phyloP scores from a whole-genome alignment of 345 rosid species.

The Acer negundo region DNA sequence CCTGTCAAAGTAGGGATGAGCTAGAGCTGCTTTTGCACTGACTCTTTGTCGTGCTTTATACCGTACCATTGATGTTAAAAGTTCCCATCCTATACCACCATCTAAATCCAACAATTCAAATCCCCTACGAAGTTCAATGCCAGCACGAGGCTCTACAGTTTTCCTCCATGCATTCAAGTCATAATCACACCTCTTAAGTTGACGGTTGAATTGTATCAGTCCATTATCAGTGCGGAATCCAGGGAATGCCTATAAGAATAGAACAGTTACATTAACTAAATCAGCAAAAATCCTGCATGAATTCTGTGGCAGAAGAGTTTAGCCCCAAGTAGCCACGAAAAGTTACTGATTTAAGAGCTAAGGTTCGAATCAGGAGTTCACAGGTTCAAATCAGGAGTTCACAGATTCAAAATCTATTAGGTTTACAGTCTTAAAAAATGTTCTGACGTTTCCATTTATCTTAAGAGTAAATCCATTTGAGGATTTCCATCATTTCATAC shows the following conservation, averaged over 20 bases:
- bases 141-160: conserved; percentile 79
- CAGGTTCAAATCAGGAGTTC: neutral
- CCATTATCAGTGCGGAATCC: conserved; percentile 77
- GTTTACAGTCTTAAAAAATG: neutral
- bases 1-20: conserved; percentile 79
- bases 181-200: conserved; percentile 87
- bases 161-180: conserved; percentile 86
- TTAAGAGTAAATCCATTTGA: neutral
- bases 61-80: conserved; percentile 84
- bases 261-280: conserved; percentile 10
- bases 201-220: conserved; percentile 94
- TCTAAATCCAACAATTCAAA: conserved; percentile 82
- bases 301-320: neutral
- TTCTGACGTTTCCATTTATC: neutral
- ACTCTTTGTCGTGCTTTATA: conserved; percentile 89
- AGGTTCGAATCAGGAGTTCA: neutral
- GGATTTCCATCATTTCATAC: neutral
- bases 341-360: neutral
- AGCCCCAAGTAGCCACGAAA: neutral
- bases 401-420: neutral
- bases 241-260: conserved; percentile 63
- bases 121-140: conserved; percentile 70
- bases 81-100: conserved; percentile 93
- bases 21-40: conserved; percentile 86
- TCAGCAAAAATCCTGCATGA: neutral